phyloP scores from a whole-genome alignment of 1,284 basidiomycete species.

The Hortiboletus rubellus region DNA sequence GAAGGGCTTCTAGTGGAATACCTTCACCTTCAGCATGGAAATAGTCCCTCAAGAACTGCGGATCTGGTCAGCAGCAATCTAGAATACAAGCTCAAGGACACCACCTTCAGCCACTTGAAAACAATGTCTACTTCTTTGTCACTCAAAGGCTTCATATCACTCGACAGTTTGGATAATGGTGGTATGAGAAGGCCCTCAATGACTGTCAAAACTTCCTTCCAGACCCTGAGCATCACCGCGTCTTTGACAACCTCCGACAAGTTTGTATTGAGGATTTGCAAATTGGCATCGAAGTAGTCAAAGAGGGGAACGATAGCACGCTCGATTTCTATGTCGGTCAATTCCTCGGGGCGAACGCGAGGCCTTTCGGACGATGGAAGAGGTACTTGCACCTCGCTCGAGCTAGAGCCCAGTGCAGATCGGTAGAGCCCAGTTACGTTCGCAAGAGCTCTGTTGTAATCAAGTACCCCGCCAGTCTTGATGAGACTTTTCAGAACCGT shows the following conservation, averaged over 20 bases:
- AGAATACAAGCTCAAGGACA: not conserved
- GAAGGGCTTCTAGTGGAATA: slow-evolving; percentile 84
- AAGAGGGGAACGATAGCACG: slow-evolving; percentile 90
- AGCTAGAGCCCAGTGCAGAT: slow-evolving; percentile 62
- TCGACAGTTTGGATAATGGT: slow-evolving; percentile 85
- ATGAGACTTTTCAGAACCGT: slow-evolving; percentile 74
- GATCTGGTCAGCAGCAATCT: slow-evolving; percentile 2
- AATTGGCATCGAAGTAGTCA: slow-evolving; percentile 95
- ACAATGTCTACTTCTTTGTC: slow-evolving; percentile 98
- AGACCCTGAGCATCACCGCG: slow-evolving; percentile 90
- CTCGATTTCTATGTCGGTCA: slow-evolving; percentile 94
- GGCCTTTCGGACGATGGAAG: slow-evolving; percentile 71
- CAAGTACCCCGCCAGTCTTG: slow-evolving; percentile 65
- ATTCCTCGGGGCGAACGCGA: slow-evolving; percentile 66
- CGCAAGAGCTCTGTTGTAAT: slow-evolving; percentile 83
- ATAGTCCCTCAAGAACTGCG: slow-evolving; percentile 88
- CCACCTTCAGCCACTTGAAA: slow-evolving; percentile 95
- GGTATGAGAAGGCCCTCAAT: slow-evolving; percentile 92
- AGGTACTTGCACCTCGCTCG: slow-evolving; percentile 76
- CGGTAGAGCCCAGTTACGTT: slow-evolving; percentile 82
- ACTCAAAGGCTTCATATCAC: slow-evolving; percentile 86
- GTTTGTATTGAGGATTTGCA: slow-evolving; percentile 89
- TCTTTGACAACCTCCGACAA: slow-evolving; percentile 86
- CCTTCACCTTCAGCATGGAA: slow-evolving; percentile 95
- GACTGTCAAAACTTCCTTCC: slow-evolving; percentile 93